phyloP scores from a whole-genome alignment of 1,139 yeast species.

The Pichia sp. region DNA sequence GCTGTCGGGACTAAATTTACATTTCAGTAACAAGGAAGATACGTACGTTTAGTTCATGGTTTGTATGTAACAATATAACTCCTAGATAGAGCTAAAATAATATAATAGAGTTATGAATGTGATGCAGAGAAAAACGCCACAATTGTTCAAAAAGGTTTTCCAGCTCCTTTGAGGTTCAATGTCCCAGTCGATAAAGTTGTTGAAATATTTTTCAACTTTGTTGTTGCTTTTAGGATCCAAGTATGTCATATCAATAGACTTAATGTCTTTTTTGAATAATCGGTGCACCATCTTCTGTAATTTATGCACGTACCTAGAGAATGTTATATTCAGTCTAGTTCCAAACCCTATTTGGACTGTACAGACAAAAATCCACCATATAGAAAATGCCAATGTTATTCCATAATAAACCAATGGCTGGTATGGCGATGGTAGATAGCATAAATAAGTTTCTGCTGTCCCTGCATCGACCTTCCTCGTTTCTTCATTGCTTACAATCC shows the following conservation, averaged over 20 bases:
- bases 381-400: slow-evolving; percentile 19
- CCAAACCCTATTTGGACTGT: slow-evolving; percentile 15
- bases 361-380: slow-evolving; percentile 21
- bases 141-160: slow-evolving; percentile 11
- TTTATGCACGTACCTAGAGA: slow-evolving; percentile 1
- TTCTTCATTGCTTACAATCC: slow-evolving; percentile 17
- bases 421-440: slow-evolving; percentile 71
- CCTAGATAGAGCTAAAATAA: slow-evolving; percentile 14
- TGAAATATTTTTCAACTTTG: not conserved
- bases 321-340: not conserved
- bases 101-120: slow-evolving; percentile 6
- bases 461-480: slow-evolving; percentile 23
- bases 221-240: slow-evolving; percentile 10
- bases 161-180: slow-evolving; percentile 8
- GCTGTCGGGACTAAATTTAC: slow-evolving; percentile 21
- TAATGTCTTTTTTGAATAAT: slow-evolving; percentile 2
- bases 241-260: slow-evolving; percentile 8
- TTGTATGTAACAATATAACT: not conserved
- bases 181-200: slow-evolving; percentile 17
- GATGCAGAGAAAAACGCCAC: not conserved
- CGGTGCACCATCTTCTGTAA: not conserved
- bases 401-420: slow-evolving; percentile 44
- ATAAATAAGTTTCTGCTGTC: slow-evolving; percentile 50
- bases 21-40: slow-evolving; percentile 10
- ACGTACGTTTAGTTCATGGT: slow-evolving; percentile 8